phyloP scores from a whole-genome alignment of 441 rosid genomes.

The Pelargonium myrrhifolium region DNA sequence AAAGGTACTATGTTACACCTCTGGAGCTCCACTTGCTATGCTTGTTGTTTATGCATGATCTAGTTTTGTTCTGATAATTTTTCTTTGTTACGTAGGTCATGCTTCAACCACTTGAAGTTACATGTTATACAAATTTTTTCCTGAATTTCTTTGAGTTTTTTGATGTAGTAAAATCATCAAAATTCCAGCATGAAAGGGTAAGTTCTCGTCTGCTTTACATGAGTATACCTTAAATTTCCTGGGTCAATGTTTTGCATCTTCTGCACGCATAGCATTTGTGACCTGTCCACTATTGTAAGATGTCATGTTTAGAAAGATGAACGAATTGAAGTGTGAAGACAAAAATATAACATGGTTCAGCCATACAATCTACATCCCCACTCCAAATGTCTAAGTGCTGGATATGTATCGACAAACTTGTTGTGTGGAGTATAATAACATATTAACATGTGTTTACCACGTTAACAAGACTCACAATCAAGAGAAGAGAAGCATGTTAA shows the following conservation, averaged over 20 bases:
- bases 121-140: constrained; percentile 45
- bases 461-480: too few relatives aligned
- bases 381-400: too few relatives aligned
- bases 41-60: constrained; percentile 9
- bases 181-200: constrained; percentile 73
- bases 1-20: constrained; percentile 37
- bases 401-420: too few relatives aligned
- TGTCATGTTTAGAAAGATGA: too few relatives aligned
- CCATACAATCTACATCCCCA: too few relatives aligned
- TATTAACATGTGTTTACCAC: too few relatives aligned
- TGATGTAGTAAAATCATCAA: constrained; percentile 39
- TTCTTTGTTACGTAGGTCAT: constrained; percentile 39
- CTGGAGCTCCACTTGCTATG: constrained; percentile 19
- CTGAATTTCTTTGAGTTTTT: constrained; percentile 40
- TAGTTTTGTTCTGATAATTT: constrained; percentile 7
- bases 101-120: constrained; percentile 58
- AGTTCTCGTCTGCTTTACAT: constrained; percentile 23
- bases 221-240: neutral
- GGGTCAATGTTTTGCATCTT: neutral
- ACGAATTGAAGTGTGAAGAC: too few relatives aligned
- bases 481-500: too few relatives aligned
- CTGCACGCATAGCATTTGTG: neutral
- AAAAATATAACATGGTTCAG: too few relatives aligned
- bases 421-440: too few relatives aligned
- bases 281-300: neutral